Base-by-base conservation (phyloP, 2,329 filamentous ascomycete species). In the Colletotrichum tamarilloi region DNA sequence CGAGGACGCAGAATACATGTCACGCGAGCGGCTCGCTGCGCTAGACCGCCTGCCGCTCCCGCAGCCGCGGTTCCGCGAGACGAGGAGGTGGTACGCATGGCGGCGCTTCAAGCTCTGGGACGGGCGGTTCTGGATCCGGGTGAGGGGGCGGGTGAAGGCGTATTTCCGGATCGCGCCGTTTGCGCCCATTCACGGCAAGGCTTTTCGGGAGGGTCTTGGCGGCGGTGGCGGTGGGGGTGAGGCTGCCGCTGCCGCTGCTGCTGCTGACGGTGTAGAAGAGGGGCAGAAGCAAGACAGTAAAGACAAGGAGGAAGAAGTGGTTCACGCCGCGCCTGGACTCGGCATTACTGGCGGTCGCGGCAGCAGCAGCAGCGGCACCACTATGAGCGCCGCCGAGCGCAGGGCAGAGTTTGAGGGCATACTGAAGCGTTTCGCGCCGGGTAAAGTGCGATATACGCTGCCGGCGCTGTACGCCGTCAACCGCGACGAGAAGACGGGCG, bases 61-160 rank as follows among this genome's bases (percentile, higher is more conserved):
- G 16, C 5, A 26, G 16, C 58, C 30, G 16, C 3, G 8, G 19
- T 24, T 49, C 19, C 19, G 22, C 16, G 19, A 35, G 22, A 16
- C n/a, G 12, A 64, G 79, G 79, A 72, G 74, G 8, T 80, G 80
- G 79, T 71, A 76, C 1, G 5, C n/a, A 3, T 83, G 81, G 82
- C 72, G 68, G 46, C 74, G 64, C 1, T 85, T 84, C 81, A 72
- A 76, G 59, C 79, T 88, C 67, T 93, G 87, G 82, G 91, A 93
- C 79, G 88, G 89, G 0, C 88, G 91, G 2, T 92, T 87, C 80
- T 93, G 91, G 91, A 80, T 92, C 19, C 84, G 86, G 19, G 68
- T 90, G 11, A 80, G 81, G 24, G 81, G 84, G 59, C 84, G 85
- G 5, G 80, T 85, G 7, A 84, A 84, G 3, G 82, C 82, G 62